Conservation (phyloP, 2,329 filamentous ascomycete species). For the Leptosphaerulina australis region DNA sequence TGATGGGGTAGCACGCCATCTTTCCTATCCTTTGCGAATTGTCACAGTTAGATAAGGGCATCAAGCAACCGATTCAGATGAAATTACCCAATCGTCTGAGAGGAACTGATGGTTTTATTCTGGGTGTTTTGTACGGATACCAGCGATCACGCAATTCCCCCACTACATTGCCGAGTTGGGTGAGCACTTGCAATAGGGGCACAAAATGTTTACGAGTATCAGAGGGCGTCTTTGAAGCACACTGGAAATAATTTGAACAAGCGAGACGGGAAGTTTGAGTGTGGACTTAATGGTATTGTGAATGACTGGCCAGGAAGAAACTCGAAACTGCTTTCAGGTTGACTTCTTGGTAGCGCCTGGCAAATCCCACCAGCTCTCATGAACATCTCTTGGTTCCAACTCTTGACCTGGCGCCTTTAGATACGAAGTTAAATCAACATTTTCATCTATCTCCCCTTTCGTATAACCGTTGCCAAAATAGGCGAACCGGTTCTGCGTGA, state of each 20-base stretch:
- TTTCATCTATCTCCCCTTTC: constrained; percentile 60
- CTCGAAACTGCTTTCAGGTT: neutral
- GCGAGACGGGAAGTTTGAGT: neutral
- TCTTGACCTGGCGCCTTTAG: constrained; percentile 59
- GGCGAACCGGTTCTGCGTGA: constrained; percentile 59
- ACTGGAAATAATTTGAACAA: neutral
- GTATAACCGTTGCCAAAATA: constrained; percentile 75
- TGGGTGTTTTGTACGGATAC: neutral
- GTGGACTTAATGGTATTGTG: neutral
- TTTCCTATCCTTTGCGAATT: constrained; percentile 26
- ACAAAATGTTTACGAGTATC: neutral
- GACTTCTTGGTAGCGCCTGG: constrained; percentile 33
- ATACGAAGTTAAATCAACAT: constrained; percentile 68
- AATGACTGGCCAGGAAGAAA: neutral
- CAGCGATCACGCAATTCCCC: neutral
- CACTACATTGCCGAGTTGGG: neutral
- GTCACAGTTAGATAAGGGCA: constrained; percentile 4
- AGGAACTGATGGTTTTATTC: constrained; percentile 19
- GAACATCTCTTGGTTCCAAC: constrained; percentile 65
- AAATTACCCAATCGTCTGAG: neutral
- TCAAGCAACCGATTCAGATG: neutral
- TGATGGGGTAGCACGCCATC: constrained; percentile 38
- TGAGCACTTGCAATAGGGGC: neutral
- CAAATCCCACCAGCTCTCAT: constrained; percentile 68
- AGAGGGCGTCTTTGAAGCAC: neutral